Evolutionary conservation across 352 stramenopile species (phyloP).

Genomic region (Pythium angustatum): DNA sequence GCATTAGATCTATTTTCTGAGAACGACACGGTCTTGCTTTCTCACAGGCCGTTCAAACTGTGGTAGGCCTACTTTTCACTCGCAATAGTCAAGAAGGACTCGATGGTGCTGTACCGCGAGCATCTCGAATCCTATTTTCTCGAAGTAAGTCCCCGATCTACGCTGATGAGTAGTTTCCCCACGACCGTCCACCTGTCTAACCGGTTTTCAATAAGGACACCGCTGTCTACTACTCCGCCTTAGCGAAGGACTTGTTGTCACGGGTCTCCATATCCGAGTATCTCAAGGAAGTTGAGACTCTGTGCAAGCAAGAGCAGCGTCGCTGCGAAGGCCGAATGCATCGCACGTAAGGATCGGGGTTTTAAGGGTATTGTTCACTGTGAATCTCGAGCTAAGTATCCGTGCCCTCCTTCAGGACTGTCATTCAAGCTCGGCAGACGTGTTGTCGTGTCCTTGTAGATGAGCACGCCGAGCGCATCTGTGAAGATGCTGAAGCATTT

Average conservation of each 20-base stretch:
- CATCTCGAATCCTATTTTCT: slow-evolving; percentile 76
- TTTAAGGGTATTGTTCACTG: neutral
- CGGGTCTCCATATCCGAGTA: slow-evolving; percentile 76
- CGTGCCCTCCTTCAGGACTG: slow-evolving; percentile 67
- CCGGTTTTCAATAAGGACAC: too few species aligned
- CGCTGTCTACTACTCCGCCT: slow-evolving; percentile 61
- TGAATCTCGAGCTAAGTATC: neutral
- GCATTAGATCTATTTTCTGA: too few species aligned
- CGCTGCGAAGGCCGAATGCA: slow-evolving; percentile 77
- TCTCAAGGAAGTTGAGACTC: slow-evolving; percentile 58
- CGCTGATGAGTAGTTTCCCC: too few species aligned
- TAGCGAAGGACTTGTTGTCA: slow-evolving; percentile 63
- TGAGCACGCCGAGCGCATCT: slow-evolving; percentile 80
- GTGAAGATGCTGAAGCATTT: slow-evolving; percentile 75
- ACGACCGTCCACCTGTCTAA: too few species aligned
- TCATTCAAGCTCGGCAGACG: slow-evolving; percentile 72
- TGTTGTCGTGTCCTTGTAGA: slow-evolving; percentile 81
- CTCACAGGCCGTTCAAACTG: too few species aligned
- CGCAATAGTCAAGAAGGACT: slow-evolving; percentile 70
- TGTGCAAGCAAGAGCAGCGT: slow-evolving; percentile 80
- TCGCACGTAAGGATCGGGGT: slow-evolving; percentile 78
- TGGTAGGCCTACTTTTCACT: slow-evolving; percentile 76
- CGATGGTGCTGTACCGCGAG: slow-evolving; percentile 81
- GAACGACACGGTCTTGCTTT: too few species aligned
- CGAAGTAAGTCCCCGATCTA: neutral